Conservation (phyloP, 768 basidiomycete genomes). For the Boletellus sp. region DNA sequence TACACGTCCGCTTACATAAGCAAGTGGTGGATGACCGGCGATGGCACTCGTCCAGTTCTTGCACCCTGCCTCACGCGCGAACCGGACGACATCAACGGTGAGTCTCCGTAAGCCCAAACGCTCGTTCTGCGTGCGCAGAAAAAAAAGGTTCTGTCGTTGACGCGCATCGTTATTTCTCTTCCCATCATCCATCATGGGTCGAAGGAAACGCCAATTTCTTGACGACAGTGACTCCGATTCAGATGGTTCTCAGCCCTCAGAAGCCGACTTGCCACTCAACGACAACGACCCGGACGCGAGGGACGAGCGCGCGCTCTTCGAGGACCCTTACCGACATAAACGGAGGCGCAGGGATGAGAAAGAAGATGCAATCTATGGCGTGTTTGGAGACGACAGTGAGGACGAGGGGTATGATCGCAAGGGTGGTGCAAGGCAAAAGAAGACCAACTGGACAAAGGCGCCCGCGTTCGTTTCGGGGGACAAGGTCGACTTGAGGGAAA, state of each 20-base stretch:
- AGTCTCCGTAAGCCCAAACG: conserved; percentile 6
- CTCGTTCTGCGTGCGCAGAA: not conserved
- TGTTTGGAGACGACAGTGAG: conserved; percentile 71
- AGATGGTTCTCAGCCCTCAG: conserved; percentile 60
- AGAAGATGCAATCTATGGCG: conserved; percentile 73
- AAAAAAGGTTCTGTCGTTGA: conserved; percentile 3
- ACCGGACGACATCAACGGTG: conserved; percentile 5
- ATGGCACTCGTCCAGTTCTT: not conserved
- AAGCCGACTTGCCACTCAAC: conserved; percentile 45
- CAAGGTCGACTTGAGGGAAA: conserved; percentile 39
- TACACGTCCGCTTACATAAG: conserved; percentile 15
- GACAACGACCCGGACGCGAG: conserved; percentile 57
- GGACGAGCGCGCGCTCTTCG: conserved; percentile 73
- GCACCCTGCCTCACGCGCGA: not conserved
- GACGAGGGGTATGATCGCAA: conserved; percentile 43
- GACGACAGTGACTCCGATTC: conserved; percentile 75
- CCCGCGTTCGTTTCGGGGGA: conserved; percentile 70
- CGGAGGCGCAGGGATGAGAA: conserved; percentile 60
- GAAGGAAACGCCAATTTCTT: conserved; percentile 71
- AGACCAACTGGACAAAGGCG: conserved; percentile 69
- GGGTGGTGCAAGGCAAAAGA: conserved; percentile 33
- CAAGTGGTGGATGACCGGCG: not conserved
- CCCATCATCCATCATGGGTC: conserved; percentile 49
- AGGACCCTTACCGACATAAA: conserved; percentile 73
- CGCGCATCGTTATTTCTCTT: not conserved